Percentiles rank a stretch among this genome's conserved stretches.
These are phyloP conservation scores for Lichenothelia convexa DNA, from an alignment of 495 filamentous ascomycete species.

Conservation along the genomic window DNA sequence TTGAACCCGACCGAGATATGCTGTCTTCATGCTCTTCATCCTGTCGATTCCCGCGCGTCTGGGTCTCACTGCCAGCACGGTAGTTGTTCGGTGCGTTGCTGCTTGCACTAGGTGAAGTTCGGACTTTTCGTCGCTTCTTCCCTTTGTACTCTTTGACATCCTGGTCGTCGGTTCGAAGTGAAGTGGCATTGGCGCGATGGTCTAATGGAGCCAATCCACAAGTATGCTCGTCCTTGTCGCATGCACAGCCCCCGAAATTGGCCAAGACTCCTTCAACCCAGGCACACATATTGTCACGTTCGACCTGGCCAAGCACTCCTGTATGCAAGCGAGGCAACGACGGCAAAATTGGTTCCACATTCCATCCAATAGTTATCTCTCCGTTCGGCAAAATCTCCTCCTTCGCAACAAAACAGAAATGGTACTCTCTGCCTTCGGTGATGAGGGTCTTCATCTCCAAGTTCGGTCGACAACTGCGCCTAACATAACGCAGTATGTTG, in stretches of 20 bases:
- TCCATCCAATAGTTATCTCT: conserved; percentile 52
- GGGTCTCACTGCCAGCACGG: conserved; percentile 56
- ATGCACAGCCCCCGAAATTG: conserved; percentile 80
- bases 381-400: conserved; percentile 43
- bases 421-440: conserved; percentile 54
- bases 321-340: neutral
- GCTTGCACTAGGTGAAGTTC: too few species aligned
- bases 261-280: conserved; percentile 60
- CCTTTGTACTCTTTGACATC: conserved; percentile 20
- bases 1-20: conserved; percentile 56
- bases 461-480: conserved; percentile 80
- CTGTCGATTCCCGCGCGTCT: conserved; percentile 22
- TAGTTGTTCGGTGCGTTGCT: conserved; percentile 50
- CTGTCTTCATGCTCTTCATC: conserved; percentile 38
- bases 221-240: conserved; percentile 34
- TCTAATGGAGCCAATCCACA: conserved; percentile 63
- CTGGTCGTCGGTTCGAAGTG: conserved; percentile 20
- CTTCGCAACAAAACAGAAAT: conserved; percentile 76
- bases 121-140: conserved; percentile 40
- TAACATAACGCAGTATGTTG: conserved; percentile 62
- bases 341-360: conserved; percentile 21
- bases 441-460: conserved; percentile 64
- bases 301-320: conserved; percentile 9
- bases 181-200: conserved; percentile 25
- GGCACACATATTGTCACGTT: conserved; percentile 32